These are phyloP conservation scores for Pythium monospermum DNA, from an alignment of 352 stramenopile genomes.

Conservation along the genomic window DNA sequence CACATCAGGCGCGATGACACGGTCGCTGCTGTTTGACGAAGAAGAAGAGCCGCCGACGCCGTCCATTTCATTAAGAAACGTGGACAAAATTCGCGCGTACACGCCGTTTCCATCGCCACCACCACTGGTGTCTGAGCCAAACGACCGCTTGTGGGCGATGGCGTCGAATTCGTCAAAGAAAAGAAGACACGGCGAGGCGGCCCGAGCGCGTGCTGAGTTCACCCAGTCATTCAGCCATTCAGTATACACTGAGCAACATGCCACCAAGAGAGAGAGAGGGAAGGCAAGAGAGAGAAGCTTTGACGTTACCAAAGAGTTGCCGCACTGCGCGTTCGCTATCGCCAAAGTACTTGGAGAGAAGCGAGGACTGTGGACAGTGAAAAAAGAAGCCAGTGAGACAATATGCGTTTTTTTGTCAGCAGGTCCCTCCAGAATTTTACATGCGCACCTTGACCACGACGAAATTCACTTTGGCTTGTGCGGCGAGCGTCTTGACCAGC, in stretches of 20 bases:
- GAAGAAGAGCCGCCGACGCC: slow-evolving; percentile 57
- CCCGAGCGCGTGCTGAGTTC: slow-evolving; percentile 53
- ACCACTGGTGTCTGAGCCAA: slow-evolving; percentile 31
- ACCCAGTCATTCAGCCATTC: neutral
- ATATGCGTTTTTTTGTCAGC: neutral
- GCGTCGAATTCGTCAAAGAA: slow-evolving; percentile 87
- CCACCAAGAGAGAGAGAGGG: slow-evolving; percentile 4
- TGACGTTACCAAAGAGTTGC: slow-evolving; percentile 78
- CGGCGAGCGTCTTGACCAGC: slow-evolving; percentile 62
- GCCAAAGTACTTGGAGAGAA: slow-evolving; percentile 86
- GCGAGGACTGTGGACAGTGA: slow-evolving; percentile 64
- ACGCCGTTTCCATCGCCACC: slow-evolving; percentile 41
- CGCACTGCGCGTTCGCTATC: slow-evolving; percentile 82
- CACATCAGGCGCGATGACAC: slow-evolving; percentile 29
- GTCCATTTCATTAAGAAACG: slow-evolving; percentile 85
- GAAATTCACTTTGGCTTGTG: slow-evolving; percentile 63
- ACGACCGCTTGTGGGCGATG: slow-evolving; percentile 75
- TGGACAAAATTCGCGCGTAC: slow-evolving; percentile 76
- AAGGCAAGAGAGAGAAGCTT: too few species aligned
- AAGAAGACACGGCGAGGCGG: slow-evolving; percentile 65
- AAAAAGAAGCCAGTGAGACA: neutral
- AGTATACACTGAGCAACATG: neutral
- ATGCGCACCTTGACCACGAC: slow-evolving; percentile 78
- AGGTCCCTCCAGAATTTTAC: neutral
- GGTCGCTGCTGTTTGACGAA: too few species aligned